These are phyloP conservation scores for Miscanthus lutarioriparius DNA, from an alignment of 176 grass and related monocot genomes.

Conservation along the genomic window DNA sequence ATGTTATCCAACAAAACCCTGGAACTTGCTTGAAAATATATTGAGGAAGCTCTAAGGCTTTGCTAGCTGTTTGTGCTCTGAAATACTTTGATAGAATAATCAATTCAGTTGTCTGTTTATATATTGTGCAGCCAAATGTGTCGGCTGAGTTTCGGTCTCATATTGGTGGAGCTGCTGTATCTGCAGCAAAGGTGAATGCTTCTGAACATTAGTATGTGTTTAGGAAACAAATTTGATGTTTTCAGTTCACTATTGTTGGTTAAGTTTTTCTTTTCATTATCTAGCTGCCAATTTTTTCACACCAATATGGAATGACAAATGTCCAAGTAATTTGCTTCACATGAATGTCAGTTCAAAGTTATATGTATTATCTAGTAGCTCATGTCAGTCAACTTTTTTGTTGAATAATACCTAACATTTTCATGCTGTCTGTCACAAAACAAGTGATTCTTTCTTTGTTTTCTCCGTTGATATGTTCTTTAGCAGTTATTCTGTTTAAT, in stretches of 20 bases:
- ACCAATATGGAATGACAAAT: neutral
- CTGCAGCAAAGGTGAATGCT: slow-evolving; percentile 82
- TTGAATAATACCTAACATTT: slow-evolving; percentile 4
- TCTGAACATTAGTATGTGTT: slow-evolving; percentile 14
- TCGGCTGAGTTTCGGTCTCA: slow-evolving; percentile 66
- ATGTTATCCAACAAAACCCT: slow-evolving; percentile 13
- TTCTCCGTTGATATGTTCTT: neutral
- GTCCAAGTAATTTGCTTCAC: slow-evolving; percentile 1
- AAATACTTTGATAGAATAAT: slow-evolving; percentile 1
- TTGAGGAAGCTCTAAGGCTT: neutral
- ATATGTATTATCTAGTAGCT: neutral
- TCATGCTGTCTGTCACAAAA: neutral
- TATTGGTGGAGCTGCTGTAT: slow-evolving; percentile 83
- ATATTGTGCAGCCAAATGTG: slow-evolving; percentile 73
- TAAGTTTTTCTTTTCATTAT: slow-evolving; percentile 11
- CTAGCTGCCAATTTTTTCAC: neutral
- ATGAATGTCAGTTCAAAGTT: neutral
- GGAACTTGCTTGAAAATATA: slow-evolving; percentile 12
- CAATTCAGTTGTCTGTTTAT: slow-evolving; percentile 11
- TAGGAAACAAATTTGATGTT: neutral
- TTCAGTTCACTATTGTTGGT: neutral
- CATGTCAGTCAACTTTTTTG: neutral
- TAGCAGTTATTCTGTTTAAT: slow-evolving; percentile 32
- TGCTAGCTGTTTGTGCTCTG: neutral
- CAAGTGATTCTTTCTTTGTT: neutral